These are phyloP conservation scores for Salicornia ramosissima DNA, from an alignment of 148 eudicot species.

Conservation along the genomic window DNA sequence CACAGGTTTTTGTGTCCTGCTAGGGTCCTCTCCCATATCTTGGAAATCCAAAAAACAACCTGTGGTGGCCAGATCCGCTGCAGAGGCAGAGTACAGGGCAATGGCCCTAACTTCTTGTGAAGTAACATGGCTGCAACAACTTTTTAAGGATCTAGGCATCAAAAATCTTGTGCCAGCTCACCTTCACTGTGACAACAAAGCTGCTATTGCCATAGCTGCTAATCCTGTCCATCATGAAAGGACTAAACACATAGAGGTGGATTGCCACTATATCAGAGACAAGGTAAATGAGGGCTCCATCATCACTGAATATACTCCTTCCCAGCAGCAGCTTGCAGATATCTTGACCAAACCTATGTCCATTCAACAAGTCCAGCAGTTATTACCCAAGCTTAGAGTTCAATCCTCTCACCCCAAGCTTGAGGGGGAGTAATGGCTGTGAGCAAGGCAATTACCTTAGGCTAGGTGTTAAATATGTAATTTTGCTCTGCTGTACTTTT, in stretches of 20 bases:
- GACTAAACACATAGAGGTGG: too few species aligned
- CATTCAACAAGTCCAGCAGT: not conserved
- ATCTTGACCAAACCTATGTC: not conserved
- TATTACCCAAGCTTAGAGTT: not conserved
- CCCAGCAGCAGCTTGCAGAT: not conserved
- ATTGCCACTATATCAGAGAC: not conserved
- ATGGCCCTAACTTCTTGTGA: not conserved
- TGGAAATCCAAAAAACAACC: too few species aligned
- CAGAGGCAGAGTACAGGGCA: constrained; percentile 4
- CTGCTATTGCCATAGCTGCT: not conserved
- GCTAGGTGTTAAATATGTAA: too few species aligned
- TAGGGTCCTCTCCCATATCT: not conserved
- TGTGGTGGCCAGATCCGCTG: too few species aligned
- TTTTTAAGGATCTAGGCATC: not conserved
- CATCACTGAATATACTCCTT: not conserved
- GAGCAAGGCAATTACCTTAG: too few species aligned
- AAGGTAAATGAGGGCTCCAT: not conserved
- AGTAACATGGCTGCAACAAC: not conserved
- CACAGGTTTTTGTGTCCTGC: too few species aligned
- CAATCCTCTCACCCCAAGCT: too few species aligned
- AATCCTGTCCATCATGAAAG: constrained; percentile 1
- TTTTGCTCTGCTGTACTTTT: too few species aligned
- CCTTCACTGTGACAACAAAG: not conserved
- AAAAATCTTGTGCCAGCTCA: not conserved
- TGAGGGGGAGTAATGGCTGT: too few species aligned